A percentile compares a stretch with the other conserved stretches of the same genome.
Conservation (phyloP, 192 early-diverging fungal species). For the Cetraspora pellucida region DNA sequence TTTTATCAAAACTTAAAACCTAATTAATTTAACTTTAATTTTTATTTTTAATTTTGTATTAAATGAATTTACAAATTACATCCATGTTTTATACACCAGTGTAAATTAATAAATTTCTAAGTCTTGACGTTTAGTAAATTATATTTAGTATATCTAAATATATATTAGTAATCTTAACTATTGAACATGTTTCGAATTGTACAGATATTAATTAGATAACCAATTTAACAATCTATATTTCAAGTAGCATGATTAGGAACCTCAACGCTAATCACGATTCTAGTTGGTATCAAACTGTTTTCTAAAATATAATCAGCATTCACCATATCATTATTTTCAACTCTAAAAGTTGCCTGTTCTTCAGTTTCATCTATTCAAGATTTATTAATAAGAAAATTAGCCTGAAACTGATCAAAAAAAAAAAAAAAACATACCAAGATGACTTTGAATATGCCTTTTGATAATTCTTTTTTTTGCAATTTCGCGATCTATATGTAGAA, state of each 20-base stretch:
- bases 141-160: too few relatives aligned
- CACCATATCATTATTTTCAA: constrained; percentile 24
- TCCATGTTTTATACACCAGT: too few relatives aligned
- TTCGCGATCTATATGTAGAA: constrained; percentile 39
- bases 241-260: neutral
- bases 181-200: too few relatives aligned
- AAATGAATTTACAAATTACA: too few relatives aligned
- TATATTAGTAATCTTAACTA: too few relatives aligned
- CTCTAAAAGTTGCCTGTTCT: neutral
- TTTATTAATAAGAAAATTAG: neutral
- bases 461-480: constrained; percentile 45
- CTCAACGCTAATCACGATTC: constrained; percentile 2
- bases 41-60: too few relatives aligned
- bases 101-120: too few relatives aligned
- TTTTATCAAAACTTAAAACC: too few relatives aligned
- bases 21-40: too few relatives aligned
- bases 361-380: constrained; percentile 11
- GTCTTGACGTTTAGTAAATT: too few relatives aligned
- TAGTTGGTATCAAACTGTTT: neutral
- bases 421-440: constrained; percentile 35
- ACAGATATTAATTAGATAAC: too few relatives aligned
- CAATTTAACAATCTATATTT: too few relatives aligned
- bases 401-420: neutral
- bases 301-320: constrained; percentile 31
- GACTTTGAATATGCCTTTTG: constrained; percentile 47